phyloP scores from a whole-genome alignment of 371 early-diverging fungal species.

The Zopfochytrium polystomum region DNA sequence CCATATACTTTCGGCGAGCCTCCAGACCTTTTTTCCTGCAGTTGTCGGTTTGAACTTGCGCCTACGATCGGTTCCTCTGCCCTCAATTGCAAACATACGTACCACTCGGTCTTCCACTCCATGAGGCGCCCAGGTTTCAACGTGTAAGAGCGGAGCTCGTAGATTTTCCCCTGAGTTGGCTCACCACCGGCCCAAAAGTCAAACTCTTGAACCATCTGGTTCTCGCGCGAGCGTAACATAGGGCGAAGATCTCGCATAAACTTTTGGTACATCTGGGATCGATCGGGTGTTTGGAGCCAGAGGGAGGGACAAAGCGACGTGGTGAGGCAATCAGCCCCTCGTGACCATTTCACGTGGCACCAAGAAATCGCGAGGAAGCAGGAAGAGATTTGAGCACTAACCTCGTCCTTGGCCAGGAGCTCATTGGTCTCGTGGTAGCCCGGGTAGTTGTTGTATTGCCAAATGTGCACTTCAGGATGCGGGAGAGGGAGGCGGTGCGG shows the following conservation, averaged over 20 bases:
- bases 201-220: constrained; percentile 87
- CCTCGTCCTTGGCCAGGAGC: constrained; percentile 56
- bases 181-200: constrained; percentile 85
- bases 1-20: constrained; percentile 78
- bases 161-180: constrained; percentile 62
- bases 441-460: constrained; percentile 88
- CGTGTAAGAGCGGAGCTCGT: constrained; percentile 84
- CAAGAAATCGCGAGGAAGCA: no score
- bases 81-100: no score
- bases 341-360: no score
- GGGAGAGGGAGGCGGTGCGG: neutral
- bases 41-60: neutral
- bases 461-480: constrained; percentile 71
- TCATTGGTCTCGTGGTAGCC: constrained; percentile 65
- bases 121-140: constrained; percentile 83
- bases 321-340: no score
- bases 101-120: constrained; percentile 90
- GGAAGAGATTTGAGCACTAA: no score
- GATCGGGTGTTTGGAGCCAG: no score
- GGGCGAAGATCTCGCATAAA: constrained; percentile 66
- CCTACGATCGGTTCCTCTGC: neutral
- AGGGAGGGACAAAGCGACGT: no score
- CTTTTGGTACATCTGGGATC: no score
- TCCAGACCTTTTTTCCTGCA: constrained; percentile 65
- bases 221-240: constrained; percentile 69